Evolutionary conservation across 177 flowering plant species (phyloP).

Genomic region (Vitis hybrid): DNA sequence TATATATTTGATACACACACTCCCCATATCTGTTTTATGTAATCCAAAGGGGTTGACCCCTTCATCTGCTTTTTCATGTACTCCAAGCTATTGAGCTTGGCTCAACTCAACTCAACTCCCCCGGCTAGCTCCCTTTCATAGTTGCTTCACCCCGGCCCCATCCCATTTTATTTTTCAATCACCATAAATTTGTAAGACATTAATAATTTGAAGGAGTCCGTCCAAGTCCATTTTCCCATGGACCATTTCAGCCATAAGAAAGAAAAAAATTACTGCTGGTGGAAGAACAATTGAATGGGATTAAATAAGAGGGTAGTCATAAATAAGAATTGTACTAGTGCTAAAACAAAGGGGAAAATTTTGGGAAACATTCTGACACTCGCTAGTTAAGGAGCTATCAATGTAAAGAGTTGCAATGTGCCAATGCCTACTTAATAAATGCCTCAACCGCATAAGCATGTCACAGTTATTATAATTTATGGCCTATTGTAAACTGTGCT

Average conservation of each 20-base stretch:
- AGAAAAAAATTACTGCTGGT: not conserved
- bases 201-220: no score
- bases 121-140: not conserved
- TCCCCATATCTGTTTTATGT: not conserved
- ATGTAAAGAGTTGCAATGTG: conserved; percentile 6
- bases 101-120: no score
- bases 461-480: not conserved
- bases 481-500: not conserved
- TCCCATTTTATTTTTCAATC: not conserved
- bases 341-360: not conserved
- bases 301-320: not conserved
- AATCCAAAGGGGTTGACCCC: not conserved
- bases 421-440: not conserved
- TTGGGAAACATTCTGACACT: conserved; percentile 5
- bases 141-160: not conserved
- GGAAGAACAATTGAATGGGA: not conserved
- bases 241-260: not conserved
- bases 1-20: not conserved
- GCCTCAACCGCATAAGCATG: conserved; percentile 7
- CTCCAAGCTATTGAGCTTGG: no score
- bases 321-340: not conserved
- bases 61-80: not conserved
- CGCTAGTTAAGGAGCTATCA: not conserved
- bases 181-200: no score
- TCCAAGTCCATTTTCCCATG: no score